Conservation (phyloP, 208 protist species). For the Balamuthia mandrillaris region DNA sequence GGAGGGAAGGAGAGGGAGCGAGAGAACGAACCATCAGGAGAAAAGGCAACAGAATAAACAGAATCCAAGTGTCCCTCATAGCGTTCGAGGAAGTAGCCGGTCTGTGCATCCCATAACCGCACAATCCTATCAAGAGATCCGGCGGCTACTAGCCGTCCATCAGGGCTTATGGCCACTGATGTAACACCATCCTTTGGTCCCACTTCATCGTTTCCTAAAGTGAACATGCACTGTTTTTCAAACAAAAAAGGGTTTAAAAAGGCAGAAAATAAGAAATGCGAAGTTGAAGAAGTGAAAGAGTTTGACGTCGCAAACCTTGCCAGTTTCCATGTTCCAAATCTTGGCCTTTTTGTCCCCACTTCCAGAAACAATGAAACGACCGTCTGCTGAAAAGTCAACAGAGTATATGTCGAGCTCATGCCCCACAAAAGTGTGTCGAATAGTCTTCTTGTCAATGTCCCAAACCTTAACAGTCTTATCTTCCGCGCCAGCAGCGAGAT, state of each 20-base stretch:
- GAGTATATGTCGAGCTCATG: conserved; percentile 76
- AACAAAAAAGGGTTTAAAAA: not conserved
- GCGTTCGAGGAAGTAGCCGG: conserved; percentile 59
- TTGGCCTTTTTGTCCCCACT: conserved; percentile 71
- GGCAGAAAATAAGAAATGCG: not conserved
- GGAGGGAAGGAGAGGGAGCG: too few species aligned
- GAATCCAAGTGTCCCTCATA: conserved; percentile 69
- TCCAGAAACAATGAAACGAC: conserved; percentile 65
- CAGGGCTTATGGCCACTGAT: conserved; percentile 59
- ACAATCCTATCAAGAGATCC: conserved; percentile 67
- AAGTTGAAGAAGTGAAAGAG: not conserved
- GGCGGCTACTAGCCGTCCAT: conserved; percentile 56
- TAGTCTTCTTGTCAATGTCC: conserved; percentile 56
- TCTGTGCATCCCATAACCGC: conserved; percentile 62
- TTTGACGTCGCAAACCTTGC: conserved; percentile 20
- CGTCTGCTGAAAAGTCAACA: conserved; percentile 69
- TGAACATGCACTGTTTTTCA: conserved; percentile 34
- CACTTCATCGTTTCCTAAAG: conserved; percentile 62
- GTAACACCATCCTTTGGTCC: conserved; percentile 71
- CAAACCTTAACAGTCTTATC: conserved; percentile 80
- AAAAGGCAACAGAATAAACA: conserved; percentile 68
- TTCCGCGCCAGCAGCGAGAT: conserved; percentile 83
- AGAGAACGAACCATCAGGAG: conserved; percentile 38
- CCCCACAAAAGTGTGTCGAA: conserved; percentile 57
- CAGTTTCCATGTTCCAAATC: conserved; percentile 69